Conservation (phyloP, 257 asterid genomes). For the Fraxinus americana region DNA sequence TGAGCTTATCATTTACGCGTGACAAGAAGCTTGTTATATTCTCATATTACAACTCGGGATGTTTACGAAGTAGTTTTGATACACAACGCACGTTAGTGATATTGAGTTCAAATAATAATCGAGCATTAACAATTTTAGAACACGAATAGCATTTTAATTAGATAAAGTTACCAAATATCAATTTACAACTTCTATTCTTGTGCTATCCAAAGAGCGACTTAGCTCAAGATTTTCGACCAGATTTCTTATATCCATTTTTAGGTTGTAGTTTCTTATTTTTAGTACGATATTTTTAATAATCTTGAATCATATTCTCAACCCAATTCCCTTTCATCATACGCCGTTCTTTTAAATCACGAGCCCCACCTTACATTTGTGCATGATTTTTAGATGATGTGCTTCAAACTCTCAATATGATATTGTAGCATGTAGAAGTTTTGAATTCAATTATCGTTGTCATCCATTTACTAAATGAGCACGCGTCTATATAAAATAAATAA, state of each 20-base stretch:
- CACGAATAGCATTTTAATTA: too few relatives aligned
- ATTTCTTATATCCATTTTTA: not conserved
- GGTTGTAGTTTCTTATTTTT: too few relatives aligned
- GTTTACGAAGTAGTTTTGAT: too few relatives aligned
- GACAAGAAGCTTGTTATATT: not conserved
- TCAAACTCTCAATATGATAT: not conserved
- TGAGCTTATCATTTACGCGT: not conserved
- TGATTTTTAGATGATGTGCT: not conserved
- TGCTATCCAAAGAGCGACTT: not conserved
- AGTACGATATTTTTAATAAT: not conserved
- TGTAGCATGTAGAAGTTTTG: not conserved
- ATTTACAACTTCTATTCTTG: not conserved
- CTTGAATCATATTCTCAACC: not conserved
- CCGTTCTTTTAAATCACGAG: not conserved
- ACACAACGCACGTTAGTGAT: not conserved
- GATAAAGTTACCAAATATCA: too few relatives aligned
- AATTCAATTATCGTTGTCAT: not conserved
- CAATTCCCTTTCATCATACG: not conserved
- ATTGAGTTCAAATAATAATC: not conserved
- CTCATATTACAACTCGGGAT: too few relatives aligned
- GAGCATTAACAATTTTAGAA: not conserved
- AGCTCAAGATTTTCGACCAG: not conserved
- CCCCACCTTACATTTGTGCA: too few relatives aligned
- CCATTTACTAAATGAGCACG: not conserved
- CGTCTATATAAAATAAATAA: too few relatives aligned